phyloP scores from a whole-genome alignment of 768 basidiomycete species.

The Leccinum disarticulatum region DNA sequence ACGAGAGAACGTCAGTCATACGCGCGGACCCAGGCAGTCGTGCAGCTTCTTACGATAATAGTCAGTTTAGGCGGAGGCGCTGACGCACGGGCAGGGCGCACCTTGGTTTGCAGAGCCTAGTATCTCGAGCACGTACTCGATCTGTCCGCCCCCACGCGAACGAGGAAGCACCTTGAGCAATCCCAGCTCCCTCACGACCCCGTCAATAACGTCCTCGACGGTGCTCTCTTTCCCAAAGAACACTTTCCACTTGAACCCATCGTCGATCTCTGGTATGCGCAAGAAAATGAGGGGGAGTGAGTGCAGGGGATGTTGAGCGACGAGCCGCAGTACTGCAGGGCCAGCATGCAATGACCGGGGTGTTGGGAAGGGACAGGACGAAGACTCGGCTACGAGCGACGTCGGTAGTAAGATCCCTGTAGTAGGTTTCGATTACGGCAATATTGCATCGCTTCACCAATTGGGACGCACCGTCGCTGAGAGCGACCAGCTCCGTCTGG shows the following conservation, averaged over 20 bases:
- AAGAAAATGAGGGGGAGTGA: slow-evolving; percentile 53
- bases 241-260: slow-evolving; percentile 63
- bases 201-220: slow-evolving; percentile 53
- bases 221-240: slow-evolving; percentile 62
- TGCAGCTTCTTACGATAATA: slow-evolving; percentile 10
- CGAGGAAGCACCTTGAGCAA: slow-evolving; percentile 63
- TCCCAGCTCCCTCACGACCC: slow-evolving; percentile 63
- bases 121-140: slow-evolving; percentile 78
- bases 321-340: slow-evolving; percentile 35
- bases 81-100: slow-evolving; percentile 33
- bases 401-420: slow-evolving; percentile 51
- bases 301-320: too few relatives aligned
- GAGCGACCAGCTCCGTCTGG: slow-evolving; percentile 61
- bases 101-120: slow-evolving; percentile 45
- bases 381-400: too few relatives aligned
- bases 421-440: neutral
- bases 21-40: slow-evolving; percentile 11
- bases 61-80: too few relatives aligned
- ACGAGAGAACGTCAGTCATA: slow-evolving; percentile 17
- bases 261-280: slow-evolving; percentile 76
- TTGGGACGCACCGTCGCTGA: slow-evolving; percentile 58
- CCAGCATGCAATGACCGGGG: slow-evolving; percentile 60
- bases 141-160: slow-evolving; percentile 56
- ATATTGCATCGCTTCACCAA: neutral
- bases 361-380: slow-evolving; percentile 50